phyloP scores from a whole-genome alignment of 768 basidiomycete species.

The Sistotremastrum suecicum region DNA sequence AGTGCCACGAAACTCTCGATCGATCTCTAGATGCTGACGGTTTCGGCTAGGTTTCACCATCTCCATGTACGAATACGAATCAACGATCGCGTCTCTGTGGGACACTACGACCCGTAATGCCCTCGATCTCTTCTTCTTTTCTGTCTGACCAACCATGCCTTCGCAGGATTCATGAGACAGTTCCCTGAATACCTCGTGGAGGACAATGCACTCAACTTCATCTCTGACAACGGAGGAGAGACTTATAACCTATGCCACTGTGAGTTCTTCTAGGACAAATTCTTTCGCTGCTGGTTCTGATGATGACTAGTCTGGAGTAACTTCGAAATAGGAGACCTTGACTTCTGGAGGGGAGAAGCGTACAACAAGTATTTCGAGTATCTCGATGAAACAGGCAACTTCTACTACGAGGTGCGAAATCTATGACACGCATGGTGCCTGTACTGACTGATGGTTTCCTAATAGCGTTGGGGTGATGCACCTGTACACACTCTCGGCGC shows the following conservation, averaged over 20 bases:
- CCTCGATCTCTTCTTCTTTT: neutral
- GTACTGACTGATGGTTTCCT: neutral
- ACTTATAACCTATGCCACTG: constrained; percentile 47
- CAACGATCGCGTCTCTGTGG: constrained; percentile 56
- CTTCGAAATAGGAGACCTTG: constrained; percentile 79
- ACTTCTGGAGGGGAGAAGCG: constrained; percentile 72
- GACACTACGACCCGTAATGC: constrained; percentile 12
- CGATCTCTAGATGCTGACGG: neutral
- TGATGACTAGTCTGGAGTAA: constrained; percentile 74
- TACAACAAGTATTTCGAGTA: constrained; percentile 76
- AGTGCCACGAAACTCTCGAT: constrained; percentile 3
- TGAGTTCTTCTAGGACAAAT: constrained; percentile 13
- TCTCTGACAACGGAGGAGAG: constrained; percentile 40
- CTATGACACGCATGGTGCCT: neutral
- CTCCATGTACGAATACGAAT: constrained; percentile 46
- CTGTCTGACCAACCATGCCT: neutral
- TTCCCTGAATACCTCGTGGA: constrained; percentile 33
- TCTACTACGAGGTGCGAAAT: constrained; percentile 63
- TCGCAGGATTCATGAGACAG: constrained; percentile 32
- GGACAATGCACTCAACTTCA: constrained; percentile 41
- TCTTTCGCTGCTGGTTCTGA: neutral
- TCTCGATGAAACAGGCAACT: constrained; percentile 68
- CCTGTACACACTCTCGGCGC: constrained; percentile 83
- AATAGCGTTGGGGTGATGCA: constrained; percentile 89
- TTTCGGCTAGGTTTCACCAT: constrained; percentile 31